Evolutionary conservation across 139 green algal species (phyloP).

Genomic region (Spirogloea muscicola): DNA sequence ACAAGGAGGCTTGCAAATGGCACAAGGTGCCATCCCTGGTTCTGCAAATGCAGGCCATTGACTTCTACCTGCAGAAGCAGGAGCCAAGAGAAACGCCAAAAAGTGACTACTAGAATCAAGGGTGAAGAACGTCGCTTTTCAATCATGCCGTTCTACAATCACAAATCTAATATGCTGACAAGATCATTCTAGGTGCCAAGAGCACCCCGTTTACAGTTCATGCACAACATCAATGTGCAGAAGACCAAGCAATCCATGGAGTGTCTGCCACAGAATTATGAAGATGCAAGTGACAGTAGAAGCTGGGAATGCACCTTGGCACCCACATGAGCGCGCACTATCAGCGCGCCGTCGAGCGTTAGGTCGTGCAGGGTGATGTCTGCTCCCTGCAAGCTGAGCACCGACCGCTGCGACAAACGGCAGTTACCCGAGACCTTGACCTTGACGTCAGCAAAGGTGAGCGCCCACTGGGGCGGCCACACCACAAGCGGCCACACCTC

Average conservation of each 20-base stretch:
- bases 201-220: too few relatives aligned
- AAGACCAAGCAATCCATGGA: too few relatives aligned
- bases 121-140: constrained; percentile 20
- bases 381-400: constrained; percentile 69
- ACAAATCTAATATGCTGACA: not conserved
- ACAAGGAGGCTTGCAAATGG: too few relatives aligned
- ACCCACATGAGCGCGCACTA: constrained; percentile 60
- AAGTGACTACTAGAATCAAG: not conserved
- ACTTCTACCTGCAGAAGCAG: constrained; percentile 1
- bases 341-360: constrained; percentile 71
- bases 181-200: constrained; percentile 4
- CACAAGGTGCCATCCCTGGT: constrained; percentile 75
- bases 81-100: not conserved
- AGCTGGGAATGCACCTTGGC: constrained; percentile 49
- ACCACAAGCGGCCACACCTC: constrained; percentile 72
- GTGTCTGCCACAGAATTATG: too few relatives aligned
- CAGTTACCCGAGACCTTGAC: constrained; percentile 25
- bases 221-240: too few relatives aligned
- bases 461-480: constrained; percentile 72
- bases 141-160: not conserved
- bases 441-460: constrained; percentile 67
- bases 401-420: constrained; percentile 6
- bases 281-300: too few relatives aligned
- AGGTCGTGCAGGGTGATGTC: constrained; percentile 56
- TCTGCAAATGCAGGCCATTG: constrained; percentile 62